These are phyloP conservation scores for Macrophomina pseudophaseolina DNA, from an alignment of 2,329 filamentous ascomycete genomes.

Conservation along the genomic window DNA sequence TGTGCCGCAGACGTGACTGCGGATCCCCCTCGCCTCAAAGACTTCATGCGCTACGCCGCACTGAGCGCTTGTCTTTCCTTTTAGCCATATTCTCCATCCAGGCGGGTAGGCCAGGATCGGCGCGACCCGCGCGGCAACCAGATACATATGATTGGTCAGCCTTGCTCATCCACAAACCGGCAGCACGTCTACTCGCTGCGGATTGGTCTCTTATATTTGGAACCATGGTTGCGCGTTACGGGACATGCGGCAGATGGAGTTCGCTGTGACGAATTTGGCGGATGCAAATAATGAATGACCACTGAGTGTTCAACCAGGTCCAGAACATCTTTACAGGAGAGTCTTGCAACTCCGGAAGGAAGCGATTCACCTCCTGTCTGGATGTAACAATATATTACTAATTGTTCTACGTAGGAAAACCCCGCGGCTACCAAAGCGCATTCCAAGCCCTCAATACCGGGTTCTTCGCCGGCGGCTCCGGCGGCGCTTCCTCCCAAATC, in stretches of 20 bases:
- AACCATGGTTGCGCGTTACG: no score
- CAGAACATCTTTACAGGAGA: no score
- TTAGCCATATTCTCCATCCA: not conserved
- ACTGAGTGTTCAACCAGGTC: no score
- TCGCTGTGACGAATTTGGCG: no score
- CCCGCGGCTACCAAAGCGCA: slow-evolving; percentile 1
- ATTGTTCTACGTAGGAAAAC: not conserved
- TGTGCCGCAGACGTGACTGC: no score
- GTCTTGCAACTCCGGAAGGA: no score
- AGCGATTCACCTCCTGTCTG: no score
- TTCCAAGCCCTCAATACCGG: slow-evolving; percentile 3
- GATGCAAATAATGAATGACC: no score
- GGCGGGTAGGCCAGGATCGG: not conserved
- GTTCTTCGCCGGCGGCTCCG: slow-evolving; percentile 4
- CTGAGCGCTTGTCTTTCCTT: not conserved
- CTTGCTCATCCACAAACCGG: not conserved
- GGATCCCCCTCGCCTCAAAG: not conserved
- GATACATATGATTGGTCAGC: not conserved
- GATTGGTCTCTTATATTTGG: not conserved
- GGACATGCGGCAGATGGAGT: no score
- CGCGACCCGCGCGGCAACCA: not conserved
- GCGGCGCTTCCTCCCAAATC: slow-evolving; percentile 17
- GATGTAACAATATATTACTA: no score
- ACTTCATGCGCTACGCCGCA: not conserved
- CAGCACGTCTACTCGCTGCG: no score